Base-by-base conservation (phyloP, 2,329 filamentous ascomycete genomes). In the Fusarium euwallaceae region DNA sequence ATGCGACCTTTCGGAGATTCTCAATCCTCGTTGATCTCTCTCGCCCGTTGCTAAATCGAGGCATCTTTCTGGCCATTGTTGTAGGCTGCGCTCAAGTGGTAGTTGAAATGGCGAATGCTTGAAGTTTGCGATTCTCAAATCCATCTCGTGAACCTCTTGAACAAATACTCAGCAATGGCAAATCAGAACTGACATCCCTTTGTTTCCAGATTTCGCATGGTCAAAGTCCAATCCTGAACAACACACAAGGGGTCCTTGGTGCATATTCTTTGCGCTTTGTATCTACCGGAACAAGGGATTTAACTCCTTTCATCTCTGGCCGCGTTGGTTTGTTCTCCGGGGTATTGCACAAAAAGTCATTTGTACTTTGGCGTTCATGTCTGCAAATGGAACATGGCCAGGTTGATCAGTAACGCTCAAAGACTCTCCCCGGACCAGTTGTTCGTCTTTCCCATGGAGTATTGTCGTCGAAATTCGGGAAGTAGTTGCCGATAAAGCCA, bases 161-260 rank as follows among this genome's bases (percentile, higher is more conserved):
- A 66, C 62, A 63, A 56, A 61, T 63, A 51, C 51, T 71, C 53
- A 61, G 20, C 16, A 36, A 22, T 17, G 17, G 17, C 16, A 43
- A 62, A 45, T 24, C 27, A 51, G 43, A 36, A 41, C 55, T 53
- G n/a, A 32, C 29, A 45, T 55, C 37, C 22, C 41, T 71, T 67
- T 69, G 61, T 58, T 39, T 55, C 39, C 48, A 53, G 22, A 41
- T 37, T 20, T 60, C 20, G n/a, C 61, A 32, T 66, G 10, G 4
- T 41, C n/a, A 67, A 59, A 60, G 24, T 36, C 16, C 7, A 24
- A 56, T 72, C 63, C 56, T 66, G 51, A 61, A 51, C 48, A 32
- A 24, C 39, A 37, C 36, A 51, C 36, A 61, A 34, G 71, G 37
- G 53, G 32, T 39, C 14, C 36, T 29, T 66, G 56, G 61, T 63